phyloP scores from a whole-genome alignment of 2,329 filamentous ascomycete species.

The Dryadomyces sulphureus region DNA sequence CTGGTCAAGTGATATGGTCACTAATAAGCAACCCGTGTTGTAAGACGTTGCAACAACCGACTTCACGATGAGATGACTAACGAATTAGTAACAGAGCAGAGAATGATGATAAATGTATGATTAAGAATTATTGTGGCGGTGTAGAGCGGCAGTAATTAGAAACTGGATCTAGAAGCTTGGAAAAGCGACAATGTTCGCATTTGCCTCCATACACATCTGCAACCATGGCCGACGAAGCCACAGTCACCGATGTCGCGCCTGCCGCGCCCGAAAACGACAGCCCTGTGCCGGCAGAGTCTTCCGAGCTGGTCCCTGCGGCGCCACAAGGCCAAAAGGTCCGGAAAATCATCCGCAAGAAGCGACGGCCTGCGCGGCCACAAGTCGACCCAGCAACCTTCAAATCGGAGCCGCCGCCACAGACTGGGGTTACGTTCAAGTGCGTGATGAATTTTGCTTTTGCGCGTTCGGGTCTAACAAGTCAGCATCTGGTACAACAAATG shows the following conservation, averaged over 20 bases:
- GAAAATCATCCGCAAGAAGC: slow-evolving; percentile 85
- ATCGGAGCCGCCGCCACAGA: slow-evolving; percentile 77
- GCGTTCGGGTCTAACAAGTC: slow-evolving; percentile 17
- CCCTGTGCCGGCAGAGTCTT: background rate
- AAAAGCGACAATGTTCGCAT: background rate
- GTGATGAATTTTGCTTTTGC: background rate
- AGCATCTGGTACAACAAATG: slow-evolving; percentile 99
- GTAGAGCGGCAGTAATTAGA: background rate
- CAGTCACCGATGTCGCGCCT: background rate
- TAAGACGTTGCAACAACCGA: too few species aligned
- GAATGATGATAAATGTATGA: too few species aligned
- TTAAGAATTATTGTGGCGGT: background rate
- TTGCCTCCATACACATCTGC: background rate
- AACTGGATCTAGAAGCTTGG: too few species aligned
- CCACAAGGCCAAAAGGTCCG: slow-evolving; percentile 48
- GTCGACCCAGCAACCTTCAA: slow-evolving; percentile 74
- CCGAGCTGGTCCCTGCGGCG: background rate
- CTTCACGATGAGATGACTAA: too few species aligned
- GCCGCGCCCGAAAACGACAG: background rate
- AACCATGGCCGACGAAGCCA: background rate
- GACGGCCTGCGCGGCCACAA: slow-evolving; percentile 76
- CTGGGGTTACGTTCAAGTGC: slow-evolving; percentile 79
- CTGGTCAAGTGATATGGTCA: too few species aligned
- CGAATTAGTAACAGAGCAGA: too few species aligned
- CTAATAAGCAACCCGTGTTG: too few species aligned